A percentile compares a stretch with the other conserved stretches of the same genome.
Conservation (phyloP, 495 filamentous ascomycete genomes). For the Xylaria venustula region DNA sequence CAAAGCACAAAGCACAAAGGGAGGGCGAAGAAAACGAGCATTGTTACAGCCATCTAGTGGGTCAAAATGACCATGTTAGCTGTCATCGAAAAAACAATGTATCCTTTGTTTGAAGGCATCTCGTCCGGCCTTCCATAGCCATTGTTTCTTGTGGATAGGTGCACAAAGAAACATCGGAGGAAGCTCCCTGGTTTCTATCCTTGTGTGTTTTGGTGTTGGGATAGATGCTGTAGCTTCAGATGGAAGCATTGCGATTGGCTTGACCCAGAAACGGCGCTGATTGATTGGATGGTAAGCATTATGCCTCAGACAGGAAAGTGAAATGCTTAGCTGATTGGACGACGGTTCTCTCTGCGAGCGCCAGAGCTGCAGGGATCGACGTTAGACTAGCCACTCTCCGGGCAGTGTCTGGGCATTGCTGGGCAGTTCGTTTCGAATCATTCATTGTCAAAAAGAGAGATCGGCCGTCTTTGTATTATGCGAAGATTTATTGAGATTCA, state of each 20-base stretch:
- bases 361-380: neutral
- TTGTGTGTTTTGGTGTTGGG: neutral
- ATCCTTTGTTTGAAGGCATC: neutral
- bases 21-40: neutral
- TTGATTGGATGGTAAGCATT: slow-evolving; percentile 1
- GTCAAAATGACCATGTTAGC: neutral
- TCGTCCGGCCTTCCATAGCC: neutral
- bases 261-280: neutral
- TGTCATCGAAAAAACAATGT: neutral
- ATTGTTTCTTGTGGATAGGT: neutral
- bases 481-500: no score
- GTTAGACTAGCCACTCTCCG: no score
- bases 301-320: neutral
- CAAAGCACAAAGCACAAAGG: neutral
- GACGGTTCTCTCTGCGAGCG: neutral
- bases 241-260: neutral
- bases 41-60: neutral
- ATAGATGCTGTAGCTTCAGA: neutral
- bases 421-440: neutral
- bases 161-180: neutral
- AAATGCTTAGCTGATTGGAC: neutral
- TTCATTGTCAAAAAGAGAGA: no score
- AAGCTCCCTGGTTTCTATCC: neutral
- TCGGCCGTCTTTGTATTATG: no score
- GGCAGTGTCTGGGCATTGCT: neutral